phyloP scores from a whole-genome alignment of 148 eudicot species.

The Agrostemma githago region DNA sequence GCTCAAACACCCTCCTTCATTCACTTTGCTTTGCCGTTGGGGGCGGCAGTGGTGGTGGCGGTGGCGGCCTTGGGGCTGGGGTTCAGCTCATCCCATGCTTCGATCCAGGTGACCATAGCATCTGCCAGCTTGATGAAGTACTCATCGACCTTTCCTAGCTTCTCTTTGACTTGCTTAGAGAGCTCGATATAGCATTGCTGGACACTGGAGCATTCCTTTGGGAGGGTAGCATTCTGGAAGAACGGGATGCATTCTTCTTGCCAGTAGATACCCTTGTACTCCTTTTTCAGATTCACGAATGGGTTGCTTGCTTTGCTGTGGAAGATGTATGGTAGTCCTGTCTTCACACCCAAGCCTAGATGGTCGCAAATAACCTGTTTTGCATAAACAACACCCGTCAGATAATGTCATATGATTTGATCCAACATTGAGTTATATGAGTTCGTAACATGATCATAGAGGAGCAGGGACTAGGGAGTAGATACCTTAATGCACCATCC shows the following conservation, averaged over 20 bases:
- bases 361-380: conserved; percentile 81
- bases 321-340: conserved; percentile 85
- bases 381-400: not conserved
- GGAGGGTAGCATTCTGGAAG: conserved; percentile 64
- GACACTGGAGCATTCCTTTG: conserved; percentile 71
- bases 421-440: not conserved
- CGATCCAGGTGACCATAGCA: conserved; percentile 87
- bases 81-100: conserved; percentile 87
- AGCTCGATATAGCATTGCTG: conserved; percentile 76
- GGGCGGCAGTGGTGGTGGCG: conserved; percentile 23
- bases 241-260: conserved; percentile 86
- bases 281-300: conserved; percentile 79
- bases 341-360: conserved; percentile 73
- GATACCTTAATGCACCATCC: conserved; percentile 87
- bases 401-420: conserved; percentile 9
- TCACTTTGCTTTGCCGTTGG: conserved; percentile 43
- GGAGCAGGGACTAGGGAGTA: not conserved
- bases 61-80: conserved; percentile 5
- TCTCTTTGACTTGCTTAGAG: conserved; percentile 71
- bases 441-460: not conserved
- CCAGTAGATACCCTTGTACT: conserved; percentile 94
- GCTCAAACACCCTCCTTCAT: not conserved
- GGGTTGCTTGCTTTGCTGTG: conserved; percentile 97
- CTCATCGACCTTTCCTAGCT: conserved; percentile 73
- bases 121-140: conserved; percentile 82